Evolutionary conservation across 163 green algal genomes (phyloP), one percentile per base, ranked within the genome.

Genomic region (Trebouxia gelatinosa): DNA sequence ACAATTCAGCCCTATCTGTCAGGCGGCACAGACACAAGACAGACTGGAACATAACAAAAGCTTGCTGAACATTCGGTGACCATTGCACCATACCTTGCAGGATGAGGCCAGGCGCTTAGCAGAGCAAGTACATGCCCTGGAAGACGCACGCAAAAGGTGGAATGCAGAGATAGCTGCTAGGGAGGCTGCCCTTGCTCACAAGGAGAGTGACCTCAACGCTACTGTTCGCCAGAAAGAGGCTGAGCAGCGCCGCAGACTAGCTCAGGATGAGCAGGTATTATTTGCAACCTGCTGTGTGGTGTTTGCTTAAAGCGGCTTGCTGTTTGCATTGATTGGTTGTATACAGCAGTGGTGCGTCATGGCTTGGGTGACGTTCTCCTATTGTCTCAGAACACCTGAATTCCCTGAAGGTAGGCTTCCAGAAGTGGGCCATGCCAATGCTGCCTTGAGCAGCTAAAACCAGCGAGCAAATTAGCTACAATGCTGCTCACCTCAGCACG

Each of bases 221-320:
- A 40, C 59, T 2, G 46, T 46, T 26, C 54, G 78, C 29, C 70
- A 75, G 57, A 66, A 32, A 11, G 68, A 82, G n/a, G 59, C 43
- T 37, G 78, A 82, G 3, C 78, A 54, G 34, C 68, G 70, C 31
- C 40, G 48, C 32, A 32, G 70, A 21, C 6, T 37, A 0, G 78
- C 68, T 19, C 70, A 82, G 46, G 78, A 82, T 6, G 65, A 82
- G 40, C 70, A 82, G 78, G 78, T 28, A 3, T 46, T 38, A 9
- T 43, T 28, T 72, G 62, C 62, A 11, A 11, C 11, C 62, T 28
- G 62, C 62, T 43, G 32, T 28, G 28, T 7, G 11, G 65, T 9
- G 7, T 34, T 37, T 48, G 32, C 9, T 28, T 74, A 9, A 26
- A 46, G 23, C 9, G 65, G 9, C 21, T 19, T 40, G n/a, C 29